Evolutionary conservation across 805 yeast genomes (phyloP), one percentile per base, ranked within the genome.

Genomic region (Nakazawaea wyomingensis): DNA sequence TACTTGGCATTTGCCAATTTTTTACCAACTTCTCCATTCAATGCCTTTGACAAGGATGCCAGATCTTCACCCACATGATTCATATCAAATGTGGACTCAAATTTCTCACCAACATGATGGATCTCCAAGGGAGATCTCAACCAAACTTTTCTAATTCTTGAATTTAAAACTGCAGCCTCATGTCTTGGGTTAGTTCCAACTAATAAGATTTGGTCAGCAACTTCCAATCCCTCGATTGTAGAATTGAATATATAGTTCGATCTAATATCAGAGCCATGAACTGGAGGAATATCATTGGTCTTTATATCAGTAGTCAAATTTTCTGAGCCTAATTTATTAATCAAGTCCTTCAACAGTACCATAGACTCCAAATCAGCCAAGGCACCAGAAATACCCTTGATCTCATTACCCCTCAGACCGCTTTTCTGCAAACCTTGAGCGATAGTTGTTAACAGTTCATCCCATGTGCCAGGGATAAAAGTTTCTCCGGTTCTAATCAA

Each of bases 181-280:
- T 76, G 88, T 59, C 96, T 76, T 46, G 95, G 95, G 69, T 86
- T 86, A 36, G 96, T 80, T 49, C 96, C 96, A 45, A 86, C 76
- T 47, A 86, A 71, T 56, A 86, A 70, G 48, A 86, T 81, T 53
- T 77, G 86, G 58, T 87, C 96, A 41, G 95, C 89, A 46, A 80
- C 82, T 61, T 85, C 93, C 50, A 86, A 74, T 35, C 93, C 93
- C 43, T 76, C 80, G 49, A 86, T 79, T 33, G 85, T 71, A 11
- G 95, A 76, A 74, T 85, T 86, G 74, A 86, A 86, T 41, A 80
- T 67, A 62, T 84, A 86, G 68, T 83, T 82, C 14, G 93, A 74
- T 62, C 95, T 80, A 54, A 85, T 59, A 57, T 85, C 91, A 41
- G 77, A 74, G 34, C 91, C 89, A 52, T 76, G 78, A 33, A 79